phyloP scores from a whole-genome alignment of 108 stramenopile genomes.

The Chaetoceros muelleri region DNA sequence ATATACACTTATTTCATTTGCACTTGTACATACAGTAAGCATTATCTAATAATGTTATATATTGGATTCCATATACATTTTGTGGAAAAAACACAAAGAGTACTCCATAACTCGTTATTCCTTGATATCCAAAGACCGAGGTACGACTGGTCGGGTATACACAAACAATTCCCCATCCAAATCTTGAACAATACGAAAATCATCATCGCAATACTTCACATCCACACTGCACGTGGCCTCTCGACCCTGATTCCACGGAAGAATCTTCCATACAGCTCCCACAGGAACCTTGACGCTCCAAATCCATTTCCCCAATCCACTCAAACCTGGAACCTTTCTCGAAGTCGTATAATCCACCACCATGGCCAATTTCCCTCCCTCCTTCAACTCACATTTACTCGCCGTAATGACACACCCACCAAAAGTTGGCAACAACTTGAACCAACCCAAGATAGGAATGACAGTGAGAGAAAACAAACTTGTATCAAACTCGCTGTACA shows the following conservation, averaged over 20 bases:
- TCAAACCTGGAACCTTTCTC: conserved; percentile 60
- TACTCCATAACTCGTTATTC: neutral
- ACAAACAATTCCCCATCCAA: conserved; percentile 73
- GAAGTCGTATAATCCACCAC: conserved; percentile 79
- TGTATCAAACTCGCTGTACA: conserved; percentile 78
- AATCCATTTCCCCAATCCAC: conserved; percentile 67
- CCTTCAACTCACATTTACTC: conserved; percentile 37
- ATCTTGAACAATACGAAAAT: conserved; percentile 78
- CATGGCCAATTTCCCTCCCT: conserved; percentile 53
- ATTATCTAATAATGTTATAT: no score
- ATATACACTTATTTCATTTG: no score
- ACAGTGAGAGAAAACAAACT: conserved; percentile 73
- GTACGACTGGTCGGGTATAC: conserved; percentile 73
- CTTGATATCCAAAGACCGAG: conserved; percentile 35
- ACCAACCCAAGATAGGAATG: conserved; percentile 88
- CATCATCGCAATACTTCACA: conserved; percentile 60
- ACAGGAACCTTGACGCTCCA: conserved; percentile 81
- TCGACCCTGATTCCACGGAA: conserved; percentile 82
- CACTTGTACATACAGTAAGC: no score
- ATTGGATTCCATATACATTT: no score
- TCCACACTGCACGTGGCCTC: conserved; percentile 54
- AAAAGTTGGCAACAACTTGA: conserved; percentile 87
- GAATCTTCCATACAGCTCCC: conserved; percentile 65
- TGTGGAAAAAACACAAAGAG: neutral
- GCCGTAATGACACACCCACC: conserved; percentile 88